Conservation (phyloP, 495 filamentous ascomycete genomes). For the Tuber umbilicatum region DNA sequence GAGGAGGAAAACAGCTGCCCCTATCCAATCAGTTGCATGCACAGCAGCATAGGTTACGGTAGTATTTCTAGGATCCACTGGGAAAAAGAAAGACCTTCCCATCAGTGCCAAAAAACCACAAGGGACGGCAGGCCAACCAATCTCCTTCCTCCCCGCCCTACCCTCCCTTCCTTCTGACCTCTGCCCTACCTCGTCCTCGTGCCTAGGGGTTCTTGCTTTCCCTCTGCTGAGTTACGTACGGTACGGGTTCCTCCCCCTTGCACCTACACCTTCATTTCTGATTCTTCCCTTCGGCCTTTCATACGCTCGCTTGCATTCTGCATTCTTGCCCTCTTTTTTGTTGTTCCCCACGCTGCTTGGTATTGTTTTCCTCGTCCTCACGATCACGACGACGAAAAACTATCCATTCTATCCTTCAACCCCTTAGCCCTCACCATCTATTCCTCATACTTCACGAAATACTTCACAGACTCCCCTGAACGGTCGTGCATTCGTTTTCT, state of each 20-base stretch:
- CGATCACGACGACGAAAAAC: constrained; percentile 25
- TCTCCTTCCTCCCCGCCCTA: constrained; percentile 1
- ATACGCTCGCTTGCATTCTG: constrained; percentile 36
- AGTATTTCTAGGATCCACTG: background rate
- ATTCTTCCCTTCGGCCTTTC: constrained; percentile 14
- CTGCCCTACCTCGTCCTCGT: constrained; percentile 17
- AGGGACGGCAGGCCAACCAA: background rate
- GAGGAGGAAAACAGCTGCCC: background rate
- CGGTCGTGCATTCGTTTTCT: constrained; percentile 17
- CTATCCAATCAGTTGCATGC: background rate
- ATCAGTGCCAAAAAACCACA: background rate
- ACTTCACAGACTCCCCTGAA: constrained; percentile 9
- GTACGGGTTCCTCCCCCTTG: constrained; percentile 12
- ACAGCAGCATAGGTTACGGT: background rate
- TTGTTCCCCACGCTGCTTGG: constrained; percentile 20
- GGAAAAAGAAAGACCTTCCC: background rate
- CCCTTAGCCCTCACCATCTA: constrained; percentile 11
- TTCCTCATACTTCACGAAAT: constrained; percentile 14
- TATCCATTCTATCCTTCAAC: constrained; percentile 16
- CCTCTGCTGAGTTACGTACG: constrained; percentile 10
- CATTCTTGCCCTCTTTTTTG: constrained; percentile 31
- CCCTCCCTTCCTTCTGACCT: constrained; percentile 16
- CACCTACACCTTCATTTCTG: constrained; percentile 33
- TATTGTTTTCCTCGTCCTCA: constrained; percentile 25
- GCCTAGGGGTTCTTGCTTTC: constrained; percentile 12